These are phyloP conservation scores for Xylariaceae sp. DNA, from an alignment of 2,329 filamentous ascomycete genomes.

Conservation along the genomic window DNA sequence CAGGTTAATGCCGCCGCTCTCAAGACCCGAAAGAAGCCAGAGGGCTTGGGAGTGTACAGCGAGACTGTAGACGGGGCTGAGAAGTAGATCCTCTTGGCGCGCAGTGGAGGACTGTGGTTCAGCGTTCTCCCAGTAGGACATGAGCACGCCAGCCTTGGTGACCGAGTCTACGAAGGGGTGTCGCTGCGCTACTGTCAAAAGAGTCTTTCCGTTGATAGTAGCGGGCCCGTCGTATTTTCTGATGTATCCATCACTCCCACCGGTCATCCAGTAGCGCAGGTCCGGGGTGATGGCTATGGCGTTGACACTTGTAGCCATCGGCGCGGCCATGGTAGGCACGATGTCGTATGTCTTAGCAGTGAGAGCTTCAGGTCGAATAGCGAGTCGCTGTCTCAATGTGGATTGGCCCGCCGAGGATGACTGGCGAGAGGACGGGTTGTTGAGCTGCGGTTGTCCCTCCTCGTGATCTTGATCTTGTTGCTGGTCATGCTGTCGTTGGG, in stretches of 20 bases:
- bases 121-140: slow-evolving; percentile 99
- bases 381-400: slow-evolving; percentile 47
- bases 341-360: slow-evolving; percentile 85
- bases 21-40: slow-evolving; percentile 85
- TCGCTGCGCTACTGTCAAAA: slow-evolving; percentile 88
- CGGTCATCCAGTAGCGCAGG: slow-evolving; percentile 90
- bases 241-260: slow-evolving; percentile 91
- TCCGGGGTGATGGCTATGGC: slow-evolving; percentile 87
- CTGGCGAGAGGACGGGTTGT: slow-evolving; percentile 30
- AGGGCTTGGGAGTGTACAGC: slow-evolving; percentile 84
- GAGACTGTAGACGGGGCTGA: slow-evolving; percentile 92
- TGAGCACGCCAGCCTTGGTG: slow-evolving; percentile 84
- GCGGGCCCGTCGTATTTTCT: slow-evolving; percentile 94
- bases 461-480: slow-evolving; percentile 11
- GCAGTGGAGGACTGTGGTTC: slow-evolving; percentile 50
- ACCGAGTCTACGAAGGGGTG: slow-evolving; percentile 98
- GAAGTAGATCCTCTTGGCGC: slow-evolving; percentile 51
- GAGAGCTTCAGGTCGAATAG: slow-evolving; percentile 70
- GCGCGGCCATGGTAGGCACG: slow-evolving; percentile 92
- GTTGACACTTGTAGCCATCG: slow-evolving; percentile 93
- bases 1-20: slow-evolving; percentile 87
- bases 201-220: slow-evolving; percentile 89
- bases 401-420: slow-evolving; percentile 31
- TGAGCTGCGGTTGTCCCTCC: slow-evolving; percentile 14
- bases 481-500: slow-evolving; percentile 33